Base-by-base conservation (phyloP, 768 basidiomycete genomes). In the Mycena sanguinolenta region DNA sequence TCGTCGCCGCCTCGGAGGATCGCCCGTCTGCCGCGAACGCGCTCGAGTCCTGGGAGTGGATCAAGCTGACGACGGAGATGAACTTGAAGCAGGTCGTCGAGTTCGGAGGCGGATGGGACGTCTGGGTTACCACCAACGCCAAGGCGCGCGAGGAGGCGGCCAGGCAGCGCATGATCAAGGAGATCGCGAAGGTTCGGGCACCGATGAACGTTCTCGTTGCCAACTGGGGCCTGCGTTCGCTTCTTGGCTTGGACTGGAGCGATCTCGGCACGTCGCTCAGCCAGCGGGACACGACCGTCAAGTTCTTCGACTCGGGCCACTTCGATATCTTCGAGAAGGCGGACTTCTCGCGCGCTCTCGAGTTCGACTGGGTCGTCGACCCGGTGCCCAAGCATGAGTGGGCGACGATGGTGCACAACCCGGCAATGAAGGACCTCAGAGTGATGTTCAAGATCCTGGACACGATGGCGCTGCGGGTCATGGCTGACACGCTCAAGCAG, bases 271-370 rank as follows among this genome's bases (percentile, higher is more conserved):
- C 36, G 27, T 67, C 52, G 46, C 57, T 4, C 44, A 9, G 10
- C 19, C 27, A 52, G 34, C 65, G 65, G 55, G 65, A 67, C 12
- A 30, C 16, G n/a, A n/a, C n/a, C 59, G 59, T 38, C 55, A 23
- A 8, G 52, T 46, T 12, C n/a, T 34, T 9, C 23, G 65, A 67
- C 8, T n/a, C 46, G 16, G 65, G 65, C 10, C 65, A 67, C 58
- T 67, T 67, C 65, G 58, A 67, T 46, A 59, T 67, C 65, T 67
- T 67, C 21, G 65, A 67, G 58, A 67, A 67, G 32, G 34, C 65
- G 23, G 65, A 67, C 4, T 67, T 67, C 58, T 58, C 65, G 13
- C 65, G 58, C 34, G 28, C 17, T 52, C 58, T 67, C 46, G 65
- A 67, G 30, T n/a, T 67, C 27, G 58, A 59, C 30, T 67, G 65